phyloP scores from a whole-genome alignment of 176 grass and related monocot genomes.

The Ensete ventricosum region DNA sequence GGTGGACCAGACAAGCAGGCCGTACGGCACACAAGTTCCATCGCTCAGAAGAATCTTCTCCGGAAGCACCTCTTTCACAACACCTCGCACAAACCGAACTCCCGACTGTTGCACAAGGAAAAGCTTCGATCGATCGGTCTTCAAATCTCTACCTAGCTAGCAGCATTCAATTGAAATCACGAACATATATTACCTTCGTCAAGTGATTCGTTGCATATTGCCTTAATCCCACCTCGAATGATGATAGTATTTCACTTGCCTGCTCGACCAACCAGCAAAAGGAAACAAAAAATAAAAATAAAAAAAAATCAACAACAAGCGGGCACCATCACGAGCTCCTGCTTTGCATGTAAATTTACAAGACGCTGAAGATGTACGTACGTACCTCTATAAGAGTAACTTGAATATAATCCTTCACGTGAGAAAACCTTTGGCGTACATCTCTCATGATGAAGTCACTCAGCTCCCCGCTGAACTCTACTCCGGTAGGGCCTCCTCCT shows the following conservation, averaged over 20 bases:
- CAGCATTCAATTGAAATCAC: neutral
- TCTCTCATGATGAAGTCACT: conserved; percentile 88
- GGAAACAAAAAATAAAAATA: neutral
- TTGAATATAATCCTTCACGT: conserved; percentile 84
- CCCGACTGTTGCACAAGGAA: conserved; percentile 44
- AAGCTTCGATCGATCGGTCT: no score
- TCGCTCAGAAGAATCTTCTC: conserved; percentile 55
- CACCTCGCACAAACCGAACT: conserved; percentile 57
- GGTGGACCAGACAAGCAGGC: conserved; percentile 85
- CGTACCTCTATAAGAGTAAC: conserved; percentile 90
- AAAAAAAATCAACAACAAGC: neutral
- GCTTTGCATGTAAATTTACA: neutral
- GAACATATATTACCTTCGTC: conserved; percentile 36
- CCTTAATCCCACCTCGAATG: conserved; percentile 62
- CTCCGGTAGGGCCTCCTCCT: conserved; percentile 81
- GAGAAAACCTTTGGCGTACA: conserved; percentile 58
- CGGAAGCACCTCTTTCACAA: conserved; percentile 64
- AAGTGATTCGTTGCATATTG: conserved; percentile 81
- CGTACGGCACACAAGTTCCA: conserved; percentile 58
- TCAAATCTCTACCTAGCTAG: neutral
- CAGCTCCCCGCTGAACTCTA: conserved; percentile 93
- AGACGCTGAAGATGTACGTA: neutral
- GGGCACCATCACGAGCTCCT: neutral
- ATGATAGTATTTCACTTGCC: conserved; percentile 87
- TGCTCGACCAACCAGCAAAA: conserved; percentile 8